Evolutionary conservation across 1,139 yeast genomes (phyloP), one percentile per base, ranked within the genome.

Genomic region (Saccharomycopsis hybrid): DNA sequence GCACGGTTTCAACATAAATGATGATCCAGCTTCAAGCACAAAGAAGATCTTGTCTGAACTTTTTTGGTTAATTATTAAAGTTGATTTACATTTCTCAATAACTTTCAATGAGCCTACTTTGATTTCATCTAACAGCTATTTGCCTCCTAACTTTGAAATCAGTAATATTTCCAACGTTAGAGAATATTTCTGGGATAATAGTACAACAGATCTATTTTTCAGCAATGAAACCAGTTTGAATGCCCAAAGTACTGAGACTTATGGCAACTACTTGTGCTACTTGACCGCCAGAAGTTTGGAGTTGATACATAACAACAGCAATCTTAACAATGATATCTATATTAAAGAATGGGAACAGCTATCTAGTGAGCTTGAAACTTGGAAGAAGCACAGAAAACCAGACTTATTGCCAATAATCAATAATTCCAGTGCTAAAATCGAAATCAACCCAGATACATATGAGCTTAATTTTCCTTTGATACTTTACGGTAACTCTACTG

Each of bases 11-110:
- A 32, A 43, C 25, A 30, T 47, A 27, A 24, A 35, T 9, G 11
- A 5, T 35, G 37, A 30, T 5, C 5, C 32, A 24, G 8, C 30
- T 27, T 8, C 18, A 13, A 36, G 33, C 13, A 29, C 8, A 11
- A 41, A 13, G n/a, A 30, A 8, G 8, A 42, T 44, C 13, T 4
- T 43, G 5, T 24, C 41, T 31, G 44, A 47, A 29, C 29, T 52
- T 18, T 52, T 52, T 37, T 47, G 47, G 55, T n/a, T 43, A 7
- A 42, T 52, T 30, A 45, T 37, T 3, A 11, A 41, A 13, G 9
- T 52, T 24, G 55, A 52, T 30, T 5, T 52, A 9, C 44, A 41
- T 40, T 50, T 47, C 39, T 46, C 53, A 3, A 25, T 50, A 3
- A 24, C 28, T 38, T 40, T 28, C 18, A 43, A 42, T 32, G 48